phyloP scores from a whole-genome alignment of 2,329 filamentous ascomycete genomes.

The Colletotrichum trifolii region DNA sequence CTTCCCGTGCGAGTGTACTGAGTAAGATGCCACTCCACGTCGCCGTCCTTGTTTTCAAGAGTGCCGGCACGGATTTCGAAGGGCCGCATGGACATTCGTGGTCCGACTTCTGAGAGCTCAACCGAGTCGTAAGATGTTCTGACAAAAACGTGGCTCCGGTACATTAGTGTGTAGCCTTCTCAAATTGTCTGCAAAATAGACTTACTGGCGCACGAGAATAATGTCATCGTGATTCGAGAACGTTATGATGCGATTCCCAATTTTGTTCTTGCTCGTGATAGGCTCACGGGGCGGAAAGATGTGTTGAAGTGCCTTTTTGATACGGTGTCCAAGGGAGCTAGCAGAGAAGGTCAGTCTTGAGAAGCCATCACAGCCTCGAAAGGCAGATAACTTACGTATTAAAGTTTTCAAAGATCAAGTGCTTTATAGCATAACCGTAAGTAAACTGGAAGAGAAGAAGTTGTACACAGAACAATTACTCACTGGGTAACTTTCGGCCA shows the following conservation, averaged over 20 bases:
- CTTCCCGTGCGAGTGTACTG: constrained; percentile 93
- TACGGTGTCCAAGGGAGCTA: constrained; percentile 80
- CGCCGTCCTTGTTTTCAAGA: constrained; percentile 92
- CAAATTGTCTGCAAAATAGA: background rate
- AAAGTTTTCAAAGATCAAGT: constrained; percentile 96
- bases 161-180: background rate
- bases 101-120: constrained; percentile 83
- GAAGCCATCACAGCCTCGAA: background rate
- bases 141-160: constrained; percentile 77
- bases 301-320: constrained; percentile 93
- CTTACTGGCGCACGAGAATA: constrained; percentile 80
- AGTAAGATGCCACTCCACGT: constrained; percentile 95
- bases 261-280: constrained; percentile 75
- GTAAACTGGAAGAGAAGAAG: background rate
- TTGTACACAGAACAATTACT: background rate
- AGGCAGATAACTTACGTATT: constrained; percentile 43
- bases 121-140: constrained; percentile 90
- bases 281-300: constrained; percentile 90
- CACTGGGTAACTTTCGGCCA: constrained; percentile 86
- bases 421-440: constrained; percentile 45
- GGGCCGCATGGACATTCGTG: constrained; percentile 80
- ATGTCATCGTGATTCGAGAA: constrained; percentile 78
- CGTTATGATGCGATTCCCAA: constrained; percentile 89
- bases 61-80: constrained; percentile 95
- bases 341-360: constrained; percentile 39